Evolutionary conservation across 1,139 yeast genomes (phyloP), one percentile per base, ranked within the genome.

Genomic region (Trichomonascaceae sp.): DNA sequence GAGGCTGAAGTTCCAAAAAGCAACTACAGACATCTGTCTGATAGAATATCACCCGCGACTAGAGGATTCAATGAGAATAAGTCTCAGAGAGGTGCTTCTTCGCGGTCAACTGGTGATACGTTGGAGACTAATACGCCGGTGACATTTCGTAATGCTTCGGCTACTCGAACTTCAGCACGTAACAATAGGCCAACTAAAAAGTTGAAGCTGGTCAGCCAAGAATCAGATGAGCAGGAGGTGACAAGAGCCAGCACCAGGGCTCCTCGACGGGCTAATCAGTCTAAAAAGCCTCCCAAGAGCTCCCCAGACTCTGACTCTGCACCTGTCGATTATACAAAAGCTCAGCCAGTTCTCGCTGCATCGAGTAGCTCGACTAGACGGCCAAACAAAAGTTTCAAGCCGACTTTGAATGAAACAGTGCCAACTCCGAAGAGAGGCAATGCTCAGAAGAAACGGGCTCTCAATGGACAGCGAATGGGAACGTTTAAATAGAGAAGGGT

Each of bases 381-480:
- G 17, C 17, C 41, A 7, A 44, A 30, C 36, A 49, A 18, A 38
- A 43, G 32, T 22, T 39, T 41, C 45, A 15, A 39, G 9, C 24
- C 50, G 19, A 48, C 15, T 27, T 32, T 22, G 13, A 48, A 41
- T 24, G 45, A 41, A 41, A 39, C 50, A 6, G 30, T 43, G 15
- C 30, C 43, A 10, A 22, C 43, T 5, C 51, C 47, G 12, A 43
- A 41, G 17, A 43, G 38, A 19, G 47, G 30, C 19, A 24, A 47
- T 20, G 49, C 49, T 7, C 36, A 38, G 12, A 18, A 47, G 24
- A 47, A 49, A 20, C 19, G 22, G 6, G 41, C 47, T 7, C 51
- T 49, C 20, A 43, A 43, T 15, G 51, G 51, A 15, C 51, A 49
- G 43, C 27, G 51, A 43, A 43, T 41, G 30, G 51, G 47, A 15